Evolutionary conservation across 1,139 yeast species (phyloP), one percentile per base, ranked within the genome.

Genomic region (Pichia sp.): DNA sequence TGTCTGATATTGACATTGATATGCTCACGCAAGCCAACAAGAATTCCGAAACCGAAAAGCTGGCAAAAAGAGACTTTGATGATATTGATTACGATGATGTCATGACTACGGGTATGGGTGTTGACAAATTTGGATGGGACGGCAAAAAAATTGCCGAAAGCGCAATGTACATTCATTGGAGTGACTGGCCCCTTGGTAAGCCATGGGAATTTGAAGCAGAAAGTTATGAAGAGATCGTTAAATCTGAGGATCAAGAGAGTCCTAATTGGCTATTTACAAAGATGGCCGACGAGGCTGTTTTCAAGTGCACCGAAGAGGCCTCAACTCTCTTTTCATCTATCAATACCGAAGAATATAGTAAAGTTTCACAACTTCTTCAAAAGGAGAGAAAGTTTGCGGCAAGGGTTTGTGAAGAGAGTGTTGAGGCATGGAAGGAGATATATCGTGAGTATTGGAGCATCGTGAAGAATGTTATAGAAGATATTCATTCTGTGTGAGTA

Each of bases 171-270:
- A 55, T 70, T n/a, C 73, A 71, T 56, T 71, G 67, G 60, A 65
- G 70, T 31, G 73, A 71, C 55, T 59, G 61, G 53, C 73, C 73
- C 2, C 50, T 71, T 4, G 63, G 69, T 0, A 69, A 71, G 51
- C 73, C 73, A 6, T 71, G 73, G 73, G 48, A 46, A 10, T 44
- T 54, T 5, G 55, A 56, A 8, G 55, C 54, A 24, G 58, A 55
- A 30, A 43, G 49, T 3, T 46, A 27, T 16, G 27, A 16, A n/a
- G 4, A 38, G 17, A n/a, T n/a, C 4, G 41, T n/a, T 4, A n/a
- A 38, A 6, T n/a, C 41, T 29, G 34, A 38, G 8, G 38, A 31
- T 10, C 24, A 46, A 20, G 50, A 46, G 16, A 27, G 43, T 33
- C 8, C 36, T 6, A 38, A 38, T 17, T 51, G 57, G 57, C 6